A percentile compares a stretch with the other conserved stretches of the same genome.
These are phyloP conservation scores for Hymenoscyphus repandus DNA, from an alignment of 2,329 filamentous ascomycete genomes.

Conservation along the genomic window DNA sequence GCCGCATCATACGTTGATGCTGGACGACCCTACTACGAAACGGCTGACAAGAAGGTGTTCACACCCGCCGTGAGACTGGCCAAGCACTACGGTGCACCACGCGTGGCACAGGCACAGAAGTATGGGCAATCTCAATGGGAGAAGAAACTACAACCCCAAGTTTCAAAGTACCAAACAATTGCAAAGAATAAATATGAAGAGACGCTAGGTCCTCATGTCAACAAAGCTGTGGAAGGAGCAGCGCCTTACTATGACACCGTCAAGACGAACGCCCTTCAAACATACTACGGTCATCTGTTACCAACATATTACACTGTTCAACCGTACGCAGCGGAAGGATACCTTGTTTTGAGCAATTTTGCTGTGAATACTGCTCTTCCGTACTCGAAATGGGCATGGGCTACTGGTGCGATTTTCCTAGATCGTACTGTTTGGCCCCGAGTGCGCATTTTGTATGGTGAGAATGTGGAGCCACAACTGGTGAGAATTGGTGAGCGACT, in stretches of 20 bases:
- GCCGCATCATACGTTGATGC: slow-evolving; percentile 76
- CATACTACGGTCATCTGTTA: slow-evolving; percentile 67
- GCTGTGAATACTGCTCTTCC: slow-evolving; percentile 67
- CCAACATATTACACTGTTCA: slow-evolving; percentile 70
- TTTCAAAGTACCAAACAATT: slow-evolving; percentile 58
- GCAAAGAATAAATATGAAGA: slow-evolving; percentile 64
- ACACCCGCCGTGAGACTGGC: slow-evolving; percentile 62
- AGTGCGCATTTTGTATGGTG: slow-evolving; percentile 71
- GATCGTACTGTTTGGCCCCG: slow-evolving; percentile 77
- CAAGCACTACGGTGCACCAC: slow-evolving; percentile 70
- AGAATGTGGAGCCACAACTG: slow-evolving; percentile 94
- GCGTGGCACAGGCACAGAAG: slow-evolving; percentile 60
- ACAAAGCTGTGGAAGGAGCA: slow-evolving; percentile 50
- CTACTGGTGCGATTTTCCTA: slow-evolving; percentile 64
- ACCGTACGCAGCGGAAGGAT: slow-evolving; percentile 68
- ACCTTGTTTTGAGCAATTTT: slow-evolving; percentile 61
- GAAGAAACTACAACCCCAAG: slow-evolving; percentile 67
- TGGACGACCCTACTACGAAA: slow-evolving; percentile 69
- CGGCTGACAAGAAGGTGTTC: slow-evolving; percentile 58
- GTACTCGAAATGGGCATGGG: slow-evolving; percentile 64
- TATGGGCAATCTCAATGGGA: slow-evolving; percentile 72
- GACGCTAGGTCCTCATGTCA: slow-evolving; percentile 68
- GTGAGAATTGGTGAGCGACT: slow-evolving; percentile 87
- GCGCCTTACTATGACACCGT: slow-evolving; percentile 70
- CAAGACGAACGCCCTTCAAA: slow-evolving; percentile 56